A percentile compares a stretch with the other conserved stretches of the same genome.
phyloP scores from a whole-genome alignment of 148 eudicot species.

The Dianthus caryophyllus region DNA sequence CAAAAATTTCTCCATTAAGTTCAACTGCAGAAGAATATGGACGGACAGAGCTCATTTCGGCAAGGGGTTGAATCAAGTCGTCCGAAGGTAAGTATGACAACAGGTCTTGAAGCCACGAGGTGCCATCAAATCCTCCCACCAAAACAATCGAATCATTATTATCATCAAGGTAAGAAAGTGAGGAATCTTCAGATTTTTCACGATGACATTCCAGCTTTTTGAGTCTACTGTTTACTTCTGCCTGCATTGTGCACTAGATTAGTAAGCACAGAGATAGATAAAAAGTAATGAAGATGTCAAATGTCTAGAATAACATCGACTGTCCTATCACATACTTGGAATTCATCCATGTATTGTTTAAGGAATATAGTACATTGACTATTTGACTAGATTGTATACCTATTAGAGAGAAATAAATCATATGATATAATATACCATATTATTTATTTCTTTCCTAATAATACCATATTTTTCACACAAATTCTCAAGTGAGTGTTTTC shows the following conservation, averaged over 20 bases:
- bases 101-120: conserved; percentile 46
- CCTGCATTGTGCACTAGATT: conserved; percentile 30
- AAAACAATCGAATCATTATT: conserved; percentile 31
- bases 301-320: background rate
- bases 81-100: conserved; percentile 36
- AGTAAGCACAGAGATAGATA: background rate
- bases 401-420: no score
- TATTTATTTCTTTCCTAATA: no score
- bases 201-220: conserved; percentile 27
- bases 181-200: background rate
- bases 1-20: conserved; percentile 38
- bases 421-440: no score
- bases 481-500: no score
- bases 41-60: conserved; percentile 44
- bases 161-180: background rate
- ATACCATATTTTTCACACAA: no score
- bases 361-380: no score
- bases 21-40: conserved; percentile 43
- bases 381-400: no score
- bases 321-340: background rate
- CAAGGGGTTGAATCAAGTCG: conserved; percentile 35
- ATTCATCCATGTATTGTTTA: background rate
- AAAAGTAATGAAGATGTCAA: background rate
- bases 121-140: conserved; percentile 65
- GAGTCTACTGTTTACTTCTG: conserved; percentile 38